Base-by-base conservation (phyloP, 2,329 filamentous ascomycete species). In the Apiospora phragmitis region DNA sequence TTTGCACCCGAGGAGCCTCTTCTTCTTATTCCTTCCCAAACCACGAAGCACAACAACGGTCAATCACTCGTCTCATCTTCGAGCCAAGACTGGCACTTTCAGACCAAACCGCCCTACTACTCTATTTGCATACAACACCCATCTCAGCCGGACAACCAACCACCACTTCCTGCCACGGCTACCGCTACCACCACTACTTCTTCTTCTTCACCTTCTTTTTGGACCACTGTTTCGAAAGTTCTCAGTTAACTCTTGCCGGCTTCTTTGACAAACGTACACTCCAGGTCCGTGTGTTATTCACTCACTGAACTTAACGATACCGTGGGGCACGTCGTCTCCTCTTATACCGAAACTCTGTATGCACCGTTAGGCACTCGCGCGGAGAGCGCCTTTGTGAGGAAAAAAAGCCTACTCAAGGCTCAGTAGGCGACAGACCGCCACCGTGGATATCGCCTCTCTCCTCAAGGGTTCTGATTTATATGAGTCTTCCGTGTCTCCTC, bases 401-500 rank as follows among this genome's bases (percentile, higher is more conserved):
- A 62, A 74, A 75, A 62, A 71, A 71, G 76, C 77, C 78, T 73
- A 71, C 76, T 71, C 68, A 76, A 77, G 81, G 79, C 81, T 77
- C 72, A 72, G 70, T 78, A 79, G 76, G 75, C 76, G 74, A 81
- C 79, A 79, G 76, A 87, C 87, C 88, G 89, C 86, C 90, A 95
- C 87, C 89, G 92, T 97, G 94, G 94, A 97, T 95, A 97, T 97
- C 92, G 90, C 93, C 83, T 91, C 92, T 76, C 89, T 97, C 76
- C 89, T 97, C 83, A 93, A 95, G 88, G 88, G 87, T 80, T 85
- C 90, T 80, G 90, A 90, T 88, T 91, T 92, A 83, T 85, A 90
- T 88, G 91, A 93, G 88, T 91, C 91, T 81, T 86, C 86, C 76
- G 82, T 83, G 73, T 84, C 86, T 77, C 81, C 81, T 74, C 77